Percentiles rank a stretch among this genome's conserved stretches.
Conservation (phyloP, 1,284 basidiomycete genomes). For the Microstroma glucosiphilum region DNA sequence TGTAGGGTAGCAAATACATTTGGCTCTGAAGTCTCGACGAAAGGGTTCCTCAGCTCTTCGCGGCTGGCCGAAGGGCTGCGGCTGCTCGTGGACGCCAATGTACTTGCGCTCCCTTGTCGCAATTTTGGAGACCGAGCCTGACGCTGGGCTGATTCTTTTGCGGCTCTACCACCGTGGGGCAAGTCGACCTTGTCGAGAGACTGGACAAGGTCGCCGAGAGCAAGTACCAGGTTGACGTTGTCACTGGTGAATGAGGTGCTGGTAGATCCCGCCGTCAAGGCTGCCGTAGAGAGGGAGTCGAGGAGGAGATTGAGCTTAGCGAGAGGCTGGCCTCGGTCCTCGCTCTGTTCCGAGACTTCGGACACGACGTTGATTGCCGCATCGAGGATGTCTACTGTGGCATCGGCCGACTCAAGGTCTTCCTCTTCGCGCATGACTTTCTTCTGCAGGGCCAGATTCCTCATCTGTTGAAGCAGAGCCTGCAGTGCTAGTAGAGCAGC, state of each 20-base stretch:
- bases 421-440: neutral
- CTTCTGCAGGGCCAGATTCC: too few relatives aligned
- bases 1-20: slow-evolving; percentile 2
- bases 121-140: neutral
- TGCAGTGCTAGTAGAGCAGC: slow-evolving; percentile 4
- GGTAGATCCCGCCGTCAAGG: neutral
- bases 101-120: neutral
- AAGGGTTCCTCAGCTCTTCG: neutral
- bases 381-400: neutral
- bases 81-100: neutral
- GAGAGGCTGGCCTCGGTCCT: neutral
- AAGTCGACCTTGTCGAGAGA: neutral
- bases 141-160: neutral
- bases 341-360: neutral
- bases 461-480: neutral
- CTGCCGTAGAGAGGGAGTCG: slow-evolving; percentile 2
- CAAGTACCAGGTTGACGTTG: neutral
- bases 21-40: neutral
- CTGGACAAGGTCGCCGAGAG: neutral
- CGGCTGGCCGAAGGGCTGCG: neutral
- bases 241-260: neutral
- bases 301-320: neutral
- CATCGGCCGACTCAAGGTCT: neutral
- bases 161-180: neutral
- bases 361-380: neutral